Conservation (phyloP, 257 asterid genomes). For the Solanum appendiculatum region DNA sequence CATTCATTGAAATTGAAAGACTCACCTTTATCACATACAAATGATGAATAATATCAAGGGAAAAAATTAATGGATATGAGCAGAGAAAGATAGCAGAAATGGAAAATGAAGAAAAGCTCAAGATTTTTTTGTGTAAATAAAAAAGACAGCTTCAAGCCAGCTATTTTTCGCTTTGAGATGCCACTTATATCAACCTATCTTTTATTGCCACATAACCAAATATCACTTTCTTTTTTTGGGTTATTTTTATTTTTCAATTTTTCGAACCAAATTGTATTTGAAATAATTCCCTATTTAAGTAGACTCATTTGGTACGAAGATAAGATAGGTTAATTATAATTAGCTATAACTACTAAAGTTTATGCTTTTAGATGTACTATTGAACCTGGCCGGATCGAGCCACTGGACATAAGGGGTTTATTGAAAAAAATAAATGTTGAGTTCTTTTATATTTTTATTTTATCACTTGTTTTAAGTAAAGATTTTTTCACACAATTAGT, state of each 20-base stretch:
- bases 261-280: not conserved
- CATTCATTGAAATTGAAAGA: not conserved
- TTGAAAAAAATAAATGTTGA: not conserved
- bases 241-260: not conserved
- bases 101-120: not conserved
- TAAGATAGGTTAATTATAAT: not conserved
- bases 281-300: not conserved
- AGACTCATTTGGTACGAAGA: not conserved
- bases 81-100: not conserved
- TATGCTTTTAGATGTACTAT: not conserved
- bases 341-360: not conserved
- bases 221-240: not conserved
- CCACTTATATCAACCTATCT: conserved; percentile 17
- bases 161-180: conserved; percentile 4
- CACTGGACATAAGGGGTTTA: not conserved
- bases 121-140: no score
- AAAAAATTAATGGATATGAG: not conserved
- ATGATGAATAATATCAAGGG: not conserved
- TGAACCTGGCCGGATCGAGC: not conserved
- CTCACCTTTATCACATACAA: not conserved
- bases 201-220: conserved; percentile 6
- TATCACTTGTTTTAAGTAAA: not conserved
- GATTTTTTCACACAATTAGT: no score
- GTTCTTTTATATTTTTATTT: not conserved
- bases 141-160: conserved; percentile 12